These are phyloP conservation scores for Erodium moschatum DNA, from an alignment of 441 rosid genomes.

Conservation along the genomic window DNA sequence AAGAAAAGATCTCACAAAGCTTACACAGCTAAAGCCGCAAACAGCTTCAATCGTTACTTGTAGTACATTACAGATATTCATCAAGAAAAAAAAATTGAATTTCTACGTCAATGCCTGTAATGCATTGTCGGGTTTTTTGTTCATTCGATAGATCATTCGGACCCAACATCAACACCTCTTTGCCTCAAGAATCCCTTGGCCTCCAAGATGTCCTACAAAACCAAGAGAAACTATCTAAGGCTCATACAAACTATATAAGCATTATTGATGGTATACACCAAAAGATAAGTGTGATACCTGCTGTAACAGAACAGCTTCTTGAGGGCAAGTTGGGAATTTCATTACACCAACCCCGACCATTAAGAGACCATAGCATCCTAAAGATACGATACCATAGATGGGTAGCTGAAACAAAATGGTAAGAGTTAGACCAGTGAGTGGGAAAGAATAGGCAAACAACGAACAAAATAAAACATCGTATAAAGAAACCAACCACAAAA, in stretches of 20 bases:
- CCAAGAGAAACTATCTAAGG: not conserved
- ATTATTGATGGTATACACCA: not conserved
- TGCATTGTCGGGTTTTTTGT: too few relatives aligned
- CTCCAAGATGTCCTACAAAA: constrained; percentile 45
- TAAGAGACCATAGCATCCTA: constrained; percentile 86
- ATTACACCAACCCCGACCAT: constrained; percentile 86
- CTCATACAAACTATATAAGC: not conserved
- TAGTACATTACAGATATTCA: too few relatives aligned
- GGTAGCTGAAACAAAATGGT: constrained; percentile 42
- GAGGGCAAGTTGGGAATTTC: constrained; percentile 79
- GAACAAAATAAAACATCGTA: too few relatives aligned
- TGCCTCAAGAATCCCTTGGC: constrained; percentile 57
- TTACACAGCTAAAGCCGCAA: too few relatives aligned
- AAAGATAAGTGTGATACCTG: constrained; percentile 34
- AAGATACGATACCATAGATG: constrained; percentile 57
- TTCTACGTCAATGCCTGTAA: too few relatives aligned
- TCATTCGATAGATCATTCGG: constrained; percentile 22
- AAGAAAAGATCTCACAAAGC: too few relatives aligned
- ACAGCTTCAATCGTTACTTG: too few relatives aligned
- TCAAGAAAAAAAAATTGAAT: too few relatives aligned
- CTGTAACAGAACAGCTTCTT: constrained; percentile 69
- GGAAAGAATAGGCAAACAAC: constrained; percentile 33
- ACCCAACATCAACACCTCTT: constrained; percentile 56
- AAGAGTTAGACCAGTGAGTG: not conserved
- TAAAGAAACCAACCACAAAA: constrained; percentile 33